phyloP scores from a whole-genome alignment of 257 asterid genomes.

The Primulina tabacum region DNA sequence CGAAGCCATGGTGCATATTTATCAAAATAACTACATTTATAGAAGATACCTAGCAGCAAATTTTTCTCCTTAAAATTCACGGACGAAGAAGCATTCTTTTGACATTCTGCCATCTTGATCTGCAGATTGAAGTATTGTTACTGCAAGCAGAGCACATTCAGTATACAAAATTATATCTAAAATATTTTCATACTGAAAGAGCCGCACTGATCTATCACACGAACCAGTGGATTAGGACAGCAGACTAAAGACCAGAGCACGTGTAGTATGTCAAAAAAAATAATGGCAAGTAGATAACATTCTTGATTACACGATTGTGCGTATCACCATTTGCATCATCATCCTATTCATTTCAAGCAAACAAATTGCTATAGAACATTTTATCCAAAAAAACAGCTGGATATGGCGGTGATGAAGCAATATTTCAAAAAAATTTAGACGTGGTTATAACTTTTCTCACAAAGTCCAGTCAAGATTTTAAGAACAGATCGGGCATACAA shows the following conservation, averaged over 20 bases:
- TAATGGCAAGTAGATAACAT: background rate
- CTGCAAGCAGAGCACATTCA: slow-evolving; percentile 28
- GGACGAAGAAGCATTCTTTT: slow-evolving; percentile 47
- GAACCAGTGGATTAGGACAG: background rate
- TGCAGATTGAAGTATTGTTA: slow-evolving; percentile 19
- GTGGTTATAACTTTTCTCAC: background rate
- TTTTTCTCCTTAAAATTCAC: slow-evolving; percentile 45
- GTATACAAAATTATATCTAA: slow-evolving; percentile 16
- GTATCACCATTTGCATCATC: background rate
- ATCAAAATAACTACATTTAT: slow-evolving; percentile 8
- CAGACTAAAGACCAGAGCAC: background rate
- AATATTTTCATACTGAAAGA: slow-evolving; percentile 8
- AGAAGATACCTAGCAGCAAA: slow-evolving; percentile 51
- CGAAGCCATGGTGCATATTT: background rate
- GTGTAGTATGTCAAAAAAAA: background rate
- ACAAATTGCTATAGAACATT: background rate
- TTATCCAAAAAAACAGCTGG: background rate
- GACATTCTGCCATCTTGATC: slow-evolving; percentile 55
- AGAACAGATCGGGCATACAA: background rate
- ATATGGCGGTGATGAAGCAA: background rate
- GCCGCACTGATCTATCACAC: slow-evolving; percentile 10
- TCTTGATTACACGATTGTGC: background rate
- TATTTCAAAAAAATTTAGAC: background rate
- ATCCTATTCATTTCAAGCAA: background rate
- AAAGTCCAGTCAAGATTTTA: background rate